These are phyloP conservation scores for Russula sp. DNA, from an alignment of 768 basidiomycete species.

Conservation along the genomic window DNA sequence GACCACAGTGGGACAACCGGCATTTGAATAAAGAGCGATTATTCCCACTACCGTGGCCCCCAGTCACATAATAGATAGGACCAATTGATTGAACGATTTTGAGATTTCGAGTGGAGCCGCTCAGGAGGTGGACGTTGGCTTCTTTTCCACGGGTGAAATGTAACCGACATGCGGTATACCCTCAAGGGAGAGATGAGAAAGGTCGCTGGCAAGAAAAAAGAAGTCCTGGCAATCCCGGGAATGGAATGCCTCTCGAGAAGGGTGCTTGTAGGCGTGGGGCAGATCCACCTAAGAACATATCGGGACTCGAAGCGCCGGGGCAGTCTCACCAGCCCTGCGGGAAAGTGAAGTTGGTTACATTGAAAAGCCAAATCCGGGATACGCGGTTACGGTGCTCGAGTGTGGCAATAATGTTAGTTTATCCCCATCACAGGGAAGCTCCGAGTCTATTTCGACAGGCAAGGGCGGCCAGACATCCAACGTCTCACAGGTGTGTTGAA, in stretches of 20 bases:
- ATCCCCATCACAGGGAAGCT: background rate
- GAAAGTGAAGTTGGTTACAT: background rate
- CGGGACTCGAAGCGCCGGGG: background rate
- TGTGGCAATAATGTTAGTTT: background rate
- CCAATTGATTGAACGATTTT: no score
- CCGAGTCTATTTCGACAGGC: background rate
- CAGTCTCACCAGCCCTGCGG: background rate
- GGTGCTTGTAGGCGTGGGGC: background rate
- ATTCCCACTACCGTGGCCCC: no score
- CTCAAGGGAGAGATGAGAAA: background rate
- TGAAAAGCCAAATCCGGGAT: background rate
- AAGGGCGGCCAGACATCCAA: slow-evolving; percentile 2
- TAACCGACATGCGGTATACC: background rate
- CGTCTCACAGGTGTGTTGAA: background rate
- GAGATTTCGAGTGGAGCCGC: no score
- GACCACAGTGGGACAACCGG: no score
- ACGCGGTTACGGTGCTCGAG: background rate
- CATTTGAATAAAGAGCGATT: no score
- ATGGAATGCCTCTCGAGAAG: background rate
- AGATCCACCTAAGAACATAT: background rate
- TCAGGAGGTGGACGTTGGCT: background rate
- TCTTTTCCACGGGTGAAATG: background rate
- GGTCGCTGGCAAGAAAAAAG: background rate
- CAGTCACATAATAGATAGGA: no score
- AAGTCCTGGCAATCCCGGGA: background rate